phyloP scores from a whole-genome alignment of 495 filamentous ascomycete species.

The Tuber umbilicatum region DNA sequence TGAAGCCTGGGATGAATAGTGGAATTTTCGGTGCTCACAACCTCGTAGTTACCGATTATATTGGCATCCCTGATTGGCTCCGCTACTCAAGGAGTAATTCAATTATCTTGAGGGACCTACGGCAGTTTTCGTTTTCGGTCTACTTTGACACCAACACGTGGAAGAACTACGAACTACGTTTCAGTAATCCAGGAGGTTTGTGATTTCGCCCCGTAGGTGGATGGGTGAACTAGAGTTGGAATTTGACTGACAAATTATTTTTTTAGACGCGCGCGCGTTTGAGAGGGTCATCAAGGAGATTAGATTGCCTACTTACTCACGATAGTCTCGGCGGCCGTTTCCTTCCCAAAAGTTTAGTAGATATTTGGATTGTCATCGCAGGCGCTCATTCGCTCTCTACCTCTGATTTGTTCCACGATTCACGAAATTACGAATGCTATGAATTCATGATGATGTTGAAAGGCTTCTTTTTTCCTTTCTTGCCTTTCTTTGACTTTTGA shows the following conservation, averaged over 20 bases:
- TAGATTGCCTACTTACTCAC: constrained; percentile 21
- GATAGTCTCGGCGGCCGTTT: background rate
- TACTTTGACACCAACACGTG: constrained; percentile 38
- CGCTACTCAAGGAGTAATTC: constrained; percentile 27
- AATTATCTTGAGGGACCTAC: constrained; percentile 30
- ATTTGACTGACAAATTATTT: background rate
- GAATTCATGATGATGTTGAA: background rate
- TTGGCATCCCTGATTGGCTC: constrained; percentile 32
- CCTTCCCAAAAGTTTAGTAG: constrained; percentile 1
- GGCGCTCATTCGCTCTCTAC: background rate
- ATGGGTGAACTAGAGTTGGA: background rate
- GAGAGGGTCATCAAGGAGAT: constrained; percentile 29
- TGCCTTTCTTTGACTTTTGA: background rate
- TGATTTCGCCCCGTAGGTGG: background rate
- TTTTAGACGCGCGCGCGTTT: constrained; percentile 24
- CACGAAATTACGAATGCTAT: background rate
- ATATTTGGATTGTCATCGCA: background rate
- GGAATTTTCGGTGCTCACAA: background rate
- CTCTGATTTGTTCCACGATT: background rate
- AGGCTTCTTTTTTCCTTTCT: background rate
- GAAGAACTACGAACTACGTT: constrained; percentile 36
- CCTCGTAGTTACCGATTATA: constrained; percentile 31
- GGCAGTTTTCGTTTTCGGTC: constrained; percentile 39
- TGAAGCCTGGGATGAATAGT: background rate
- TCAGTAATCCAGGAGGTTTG: constrained; percentile 25